phyloP scores from a whole-genome alignment of 73 alveolate genomes.

The Symbiodinium natans region DNA sequence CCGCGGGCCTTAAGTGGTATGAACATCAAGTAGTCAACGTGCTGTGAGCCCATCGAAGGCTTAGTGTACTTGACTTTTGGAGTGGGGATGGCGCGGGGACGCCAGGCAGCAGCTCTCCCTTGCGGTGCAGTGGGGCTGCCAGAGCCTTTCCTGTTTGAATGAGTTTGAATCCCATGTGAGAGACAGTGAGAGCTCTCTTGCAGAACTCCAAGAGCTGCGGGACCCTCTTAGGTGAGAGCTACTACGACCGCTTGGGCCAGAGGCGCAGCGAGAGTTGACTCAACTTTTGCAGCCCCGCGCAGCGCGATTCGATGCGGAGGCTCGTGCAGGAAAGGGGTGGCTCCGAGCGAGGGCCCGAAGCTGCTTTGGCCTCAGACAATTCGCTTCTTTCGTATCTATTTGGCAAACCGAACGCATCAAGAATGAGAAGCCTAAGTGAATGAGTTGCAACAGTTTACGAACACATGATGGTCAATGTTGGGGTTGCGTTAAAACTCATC shows the following conservation, averaged over 20 bases:
- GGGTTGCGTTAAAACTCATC: too few species aligned
- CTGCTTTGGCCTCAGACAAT: constrained; percentile 25
- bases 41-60: too few species aligned
- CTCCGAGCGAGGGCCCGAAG: constrained; percentile 70
- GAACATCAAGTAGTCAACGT: too few species aligned
- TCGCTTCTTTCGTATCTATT: too few species aligned
- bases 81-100: background rate
- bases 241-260: constrained; percentile 59
- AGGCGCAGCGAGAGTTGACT: background rate
- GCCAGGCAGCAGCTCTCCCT: constrained; percentile 90
- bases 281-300: background rate
- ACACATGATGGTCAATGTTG: too few species aligned
- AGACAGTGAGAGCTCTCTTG: background rate
- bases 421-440: too few species aligned
- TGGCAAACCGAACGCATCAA: too few species aligned
- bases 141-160: background rate
- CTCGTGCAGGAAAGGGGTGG: constrained; percentile 58
- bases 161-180: background rate
- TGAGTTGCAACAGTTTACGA: too few species aligned
- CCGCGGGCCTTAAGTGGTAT: too few species aligned
- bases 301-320: background rate
- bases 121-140: constrained; percentile 91
- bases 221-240: constrained; percentile 4
- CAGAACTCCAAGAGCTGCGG: background rate
- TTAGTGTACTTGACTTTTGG: too few species aligned